Percentiles rank a stretch among this genome's conserved stretches.
These are phyloP conservation scores for Aspergillus ustus DNA, from an alignment of 2,329 filamentous ascomycete genomes.

Conservation along the genomic window DNA sequence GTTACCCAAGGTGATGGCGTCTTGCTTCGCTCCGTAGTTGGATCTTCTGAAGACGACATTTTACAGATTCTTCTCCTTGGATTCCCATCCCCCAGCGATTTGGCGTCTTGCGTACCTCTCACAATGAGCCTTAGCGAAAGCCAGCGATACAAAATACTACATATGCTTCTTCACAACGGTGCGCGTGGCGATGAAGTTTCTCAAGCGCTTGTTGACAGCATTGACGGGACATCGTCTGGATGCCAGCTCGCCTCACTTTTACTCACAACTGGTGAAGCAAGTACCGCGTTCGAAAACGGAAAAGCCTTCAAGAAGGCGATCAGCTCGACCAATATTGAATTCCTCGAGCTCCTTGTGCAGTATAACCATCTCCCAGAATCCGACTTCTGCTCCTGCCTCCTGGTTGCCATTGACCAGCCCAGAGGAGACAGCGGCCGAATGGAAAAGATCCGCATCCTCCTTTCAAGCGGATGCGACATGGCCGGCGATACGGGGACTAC, in stretches of 20 bases:
- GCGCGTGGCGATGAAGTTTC: slow-evolving; percentile 13
- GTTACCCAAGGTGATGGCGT: slow-evolving; percentile 8
- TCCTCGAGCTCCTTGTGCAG: slow-evolving; percentile 10
- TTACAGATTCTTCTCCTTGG: slow-evolving; percentile 13
- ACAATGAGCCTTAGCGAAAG: not conserved
- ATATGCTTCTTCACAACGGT: slow-evolving; percentile 10
- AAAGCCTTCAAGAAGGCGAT: slow-evolving; percentile 12
- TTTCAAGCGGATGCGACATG: slow-evolving; percentile 5
- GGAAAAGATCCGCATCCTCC: slow-evolving; percentile 16
- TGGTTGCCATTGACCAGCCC: slow-evolving; percentile 7
- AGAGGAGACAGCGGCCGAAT: slow-evolving; percentile 8
- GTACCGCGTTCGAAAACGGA: slow-evolving; percentile 7
- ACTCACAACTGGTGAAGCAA: slow-evolving; percentile 8
- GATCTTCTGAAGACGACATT: not conserved
- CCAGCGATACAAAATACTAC: slow-evolving; percentile 10
- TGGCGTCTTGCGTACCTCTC: slow-evolving; percentile 1
- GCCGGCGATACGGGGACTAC: slow-evolving; percentile 5
- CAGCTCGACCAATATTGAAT: not conserved
- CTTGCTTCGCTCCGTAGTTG: slow-evolving; percentile 2
- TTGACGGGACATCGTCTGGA: slow-evolving; percentile 4
- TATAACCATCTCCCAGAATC: slow-evolving; percentile 11
- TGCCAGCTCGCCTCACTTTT: slow-evolving; percentile 1
- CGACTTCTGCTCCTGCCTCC: slow-evolving; percentile 15
- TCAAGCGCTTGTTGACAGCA: slow-evolving; percentile 8
- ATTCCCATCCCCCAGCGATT: slow-evolving; percentile 1